phyloP scores from a whole-genome alignment of 371 early-diverging fungal genomes.

The Sporodiniella umbellata region DNA sequence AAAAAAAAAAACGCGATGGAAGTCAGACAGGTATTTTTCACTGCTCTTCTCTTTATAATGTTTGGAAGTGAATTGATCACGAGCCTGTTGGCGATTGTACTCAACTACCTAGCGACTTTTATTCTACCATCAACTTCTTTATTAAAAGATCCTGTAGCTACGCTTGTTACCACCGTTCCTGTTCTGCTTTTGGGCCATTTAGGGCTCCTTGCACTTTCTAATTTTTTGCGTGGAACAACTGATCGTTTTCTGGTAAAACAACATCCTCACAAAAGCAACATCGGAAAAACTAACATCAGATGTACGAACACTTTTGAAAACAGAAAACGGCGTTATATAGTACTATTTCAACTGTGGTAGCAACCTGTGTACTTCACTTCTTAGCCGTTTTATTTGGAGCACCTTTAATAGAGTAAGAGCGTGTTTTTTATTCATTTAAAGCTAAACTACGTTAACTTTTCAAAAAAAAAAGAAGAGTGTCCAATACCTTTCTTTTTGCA shows the following conservation, averaged over 20 bases:
- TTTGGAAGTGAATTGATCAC: constrained; percentile 13
- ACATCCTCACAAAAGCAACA: too few species aligned
- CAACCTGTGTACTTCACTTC: constrained; percentile 25
- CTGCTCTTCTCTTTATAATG: constrained; percentile 1
- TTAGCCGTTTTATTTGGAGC: constrained; percentile 44
- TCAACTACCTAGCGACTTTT: constrained; percentile 38
- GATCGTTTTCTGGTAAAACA: constrained; percentile 9
- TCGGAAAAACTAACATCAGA: too few species aligned
- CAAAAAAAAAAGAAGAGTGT: constrained; percentile 39
- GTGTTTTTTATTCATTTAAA: neutral
- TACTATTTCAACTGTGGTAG: constrained; percentile 13
- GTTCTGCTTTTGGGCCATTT: constrained; percentile 31
- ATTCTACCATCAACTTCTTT: constrained; percentile 31
- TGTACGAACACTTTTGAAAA: neutral
- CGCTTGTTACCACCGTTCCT: constrained; percentile 34
- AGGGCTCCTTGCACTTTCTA: constrained; percentile 16
- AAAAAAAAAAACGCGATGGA: neutral
- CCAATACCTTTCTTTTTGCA: constrained; percentile 38
- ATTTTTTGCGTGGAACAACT: constrained; percentile 12
- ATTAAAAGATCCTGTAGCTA: constrained; percentile 36
- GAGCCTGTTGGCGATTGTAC: constrained; percentile 15
- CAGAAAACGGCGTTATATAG: constrained; percentile 29
- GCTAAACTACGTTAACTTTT: too few species aligned
- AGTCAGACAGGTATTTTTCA: too few species aligned
- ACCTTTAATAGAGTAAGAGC: constrained; percentile 33